These are phyloP conservation scores for Cytospora mali DNA, from an alignment of 2,329 filamentous ascomycete genomes.

Conservation along the genomic window DNA sequence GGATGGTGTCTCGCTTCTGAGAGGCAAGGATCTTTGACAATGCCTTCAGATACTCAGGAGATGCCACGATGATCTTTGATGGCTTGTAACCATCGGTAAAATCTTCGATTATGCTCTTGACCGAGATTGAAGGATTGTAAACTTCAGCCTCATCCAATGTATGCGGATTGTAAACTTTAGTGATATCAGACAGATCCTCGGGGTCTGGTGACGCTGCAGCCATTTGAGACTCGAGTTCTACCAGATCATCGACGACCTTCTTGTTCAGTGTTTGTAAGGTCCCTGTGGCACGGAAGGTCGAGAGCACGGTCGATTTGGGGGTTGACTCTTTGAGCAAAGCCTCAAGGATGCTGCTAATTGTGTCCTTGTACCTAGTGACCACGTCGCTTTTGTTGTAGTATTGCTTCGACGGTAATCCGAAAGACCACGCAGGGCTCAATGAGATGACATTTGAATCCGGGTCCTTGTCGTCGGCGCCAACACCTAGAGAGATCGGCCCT, in stretches of 20 bases:
- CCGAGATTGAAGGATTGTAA: constrained; percentile 27
- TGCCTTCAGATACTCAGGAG: constrained; percentile 60
- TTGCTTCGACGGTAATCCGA: constrained; percentile 65
- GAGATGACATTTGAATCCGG: constrained; percentile 42
- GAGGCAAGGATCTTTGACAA: constrained; percentile 56
- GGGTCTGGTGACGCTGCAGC: constrained; percentile 28
- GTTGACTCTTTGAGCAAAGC: constrained; percentile 25
- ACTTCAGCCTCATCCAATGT: constrained; percentile 24
- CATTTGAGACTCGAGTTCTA: constrained; percentile 31
- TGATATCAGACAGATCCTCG: constrained; percentile 29
- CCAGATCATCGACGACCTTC: constrained; percentile 35
- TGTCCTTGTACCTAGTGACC: constrained; percentile 52
- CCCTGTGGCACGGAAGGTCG: constrained; percentile 34
- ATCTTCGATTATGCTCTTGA: constrained; percentile 28
- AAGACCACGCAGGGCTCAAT: constrained; percentile 48
- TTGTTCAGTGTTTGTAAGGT: constrained; percentile 31
- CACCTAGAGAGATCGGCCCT: constrained; percentile 47
- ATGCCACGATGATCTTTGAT: constrained; percentile 24
- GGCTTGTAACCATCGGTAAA: constrained; percentile 19
- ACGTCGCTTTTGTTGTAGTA: constrained; percentile 60
- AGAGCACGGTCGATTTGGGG: constrained; percentile 3
- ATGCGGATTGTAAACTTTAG: constrained; percentile 27
- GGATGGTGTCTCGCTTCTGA: constrained; percentile 55
- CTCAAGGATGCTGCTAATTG: constrained; percentile 44
- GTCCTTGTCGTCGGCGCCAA: constrained; percentile 48